These are phyloP conservation scores for Cercospora nicotianae DNA, from an alignment of 2,329 filamentous ascomycete species.

Conservation along the genomic window DNA sequence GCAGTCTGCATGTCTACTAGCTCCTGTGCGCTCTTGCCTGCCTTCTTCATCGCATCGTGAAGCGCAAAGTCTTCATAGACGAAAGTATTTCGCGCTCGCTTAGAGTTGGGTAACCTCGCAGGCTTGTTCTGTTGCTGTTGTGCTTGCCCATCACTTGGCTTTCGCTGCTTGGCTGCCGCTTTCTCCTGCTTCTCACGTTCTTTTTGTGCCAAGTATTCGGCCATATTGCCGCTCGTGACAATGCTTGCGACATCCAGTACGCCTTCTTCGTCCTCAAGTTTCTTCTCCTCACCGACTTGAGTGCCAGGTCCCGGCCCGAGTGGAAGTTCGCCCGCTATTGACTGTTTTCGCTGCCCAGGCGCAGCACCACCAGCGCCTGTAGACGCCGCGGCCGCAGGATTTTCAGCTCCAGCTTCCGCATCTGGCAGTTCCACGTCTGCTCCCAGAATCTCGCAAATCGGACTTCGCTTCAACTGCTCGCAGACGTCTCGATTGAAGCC, in stretches of 20 bases:
- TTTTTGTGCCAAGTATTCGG: constrained; percentile 79
- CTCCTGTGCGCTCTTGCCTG: constrained; percentile 48
- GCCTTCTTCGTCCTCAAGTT: constrained; percentile 64
- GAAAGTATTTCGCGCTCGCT: constrained; percentile 68
- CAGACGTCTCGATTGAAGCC: constrained; percentile 63
- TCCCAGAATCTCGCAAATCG: constrained; percentile 62
- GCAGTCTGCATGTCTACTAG: constrained; percentile 55
- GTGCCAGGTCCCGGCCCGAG: constrained; percentile 57
- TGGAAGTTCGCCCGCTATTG: constrained; percentile 48
- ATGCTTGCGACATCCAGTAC: constrained; percentile 83
- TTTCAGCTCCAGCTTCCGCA: constrained; percentile 45
- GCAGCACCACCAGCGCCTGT: constrained; percentile 54
- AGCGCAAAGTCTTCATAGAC: constrained; percentile 68
- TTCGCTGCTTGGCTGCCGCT: constrained; percentile 57
- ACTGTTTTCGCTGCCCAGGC: constrained; percentile 43
- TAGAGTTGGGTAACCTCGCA: constrained; percentile 67
- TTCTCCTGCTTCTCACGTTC: constrained; percentile 75
- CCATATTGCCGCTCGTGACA: constrained; percentile 71
- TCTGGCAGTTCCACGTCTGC: constrained; percentile 56
- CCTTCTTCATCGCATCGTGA: constrained; percentile 55
- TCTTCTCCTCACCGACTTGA: constrained; percentile 54
- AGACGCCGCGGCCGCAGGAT: constrained; percentile 58
- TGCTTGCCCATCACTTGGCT: constrained; percentile 42
- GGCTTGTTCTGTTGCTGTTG: constrained; percentile 57
- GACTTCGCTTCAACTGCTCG: constrained; percentile 64